Conservation (phyloP, 129 eudicot genomes). For the Chrysanthemum makinoi region DNA sequence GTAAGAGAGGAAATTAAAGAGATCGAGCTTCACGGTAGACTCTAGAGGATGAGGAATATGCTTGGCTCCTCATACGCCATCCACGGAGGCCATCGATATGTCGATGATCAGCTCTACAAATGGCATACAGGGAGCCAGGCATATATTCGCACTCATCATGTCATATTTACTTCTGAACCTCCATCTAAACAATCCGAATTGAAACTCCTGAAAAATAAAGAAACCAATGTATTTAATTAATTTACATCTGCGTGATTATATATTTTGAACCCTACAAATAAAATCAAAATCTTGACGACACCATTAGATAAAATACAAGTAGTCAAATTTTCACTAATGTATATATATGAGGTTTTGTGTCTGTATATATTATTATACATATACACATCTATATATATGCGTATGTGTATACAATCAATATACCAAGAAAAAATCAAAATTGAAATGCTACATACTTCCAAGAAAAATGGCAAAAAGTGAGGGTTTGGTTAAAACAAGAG, state of each 20-base stretch:
- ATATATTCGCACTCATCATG: conserved; percentile 36
- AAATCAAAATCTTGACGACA: background rate
- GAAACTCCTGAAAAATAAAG: no score
- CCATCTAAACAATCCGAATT: no score
- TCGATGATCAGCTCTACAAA: conserved; percentile 49
- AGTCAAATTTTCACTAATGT: background rate
- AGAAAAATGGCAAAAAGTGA: conserved; percentile 31
- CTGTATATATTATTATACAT: background rate
- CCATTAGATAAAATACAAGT: no score
- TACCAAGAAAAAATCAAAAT: conserved; percentile 25
- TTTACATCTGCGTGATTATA: no score
- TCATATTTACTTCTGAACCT: no score
- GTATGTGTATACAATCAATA: background rate
- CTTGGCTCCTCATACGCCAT: conserved; percentile 99
- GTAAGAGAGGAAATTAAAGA: background rate
- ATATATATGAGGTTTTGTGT: background rate
- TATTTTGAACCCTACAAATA: no score
- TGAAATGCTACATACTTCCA: conserved; percentile 22
- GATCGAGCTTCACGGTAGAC: background rate
- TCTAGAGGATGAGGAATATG: conserved; percentile 35
- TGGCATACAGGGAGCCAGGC: conserved; percentile 99
- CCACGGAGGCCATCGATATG: conserved; percentile 49
- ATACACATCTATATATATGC: background rate
- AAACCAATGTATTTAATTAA: no score
- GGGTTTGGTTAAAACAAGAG: conserved; percentile 25